phyloP scores from a whole-genome alignment of 805 yeast species.

The Kockiozyma suomiensis region DNA sequence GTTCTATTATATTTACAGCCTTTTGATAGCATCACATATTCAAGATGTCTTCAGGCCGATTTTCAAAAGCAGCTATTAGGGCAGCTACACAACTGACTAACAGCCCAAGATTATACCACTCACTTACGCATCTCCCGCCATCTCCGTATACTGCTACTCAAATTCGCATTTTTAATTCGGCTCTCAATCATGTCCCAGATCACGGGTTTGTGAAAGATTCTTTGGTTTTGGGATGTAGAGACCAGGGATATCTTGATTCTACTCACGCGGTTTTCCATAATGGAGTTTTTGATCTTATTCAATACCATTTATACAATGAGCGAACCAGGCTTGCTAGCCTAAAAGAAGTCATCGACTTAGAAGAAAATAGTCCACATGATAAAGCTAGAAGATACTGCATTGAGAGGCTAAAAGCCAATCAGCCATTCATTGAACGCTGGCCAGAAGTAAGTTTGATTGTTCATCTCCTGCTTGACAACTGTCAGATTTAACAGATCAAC shows the following conservation, averaged over 20 bases:
- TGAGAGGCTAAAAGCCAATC: slow-evolving; percentile 56
- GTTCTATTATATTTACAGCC: too few relatives aligned
- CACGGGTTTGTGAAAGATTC: slow-evolving; percentile 56
- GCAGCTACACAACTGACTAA: neutral
- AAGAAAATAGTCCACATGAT: slow-evolving; percentile 49
- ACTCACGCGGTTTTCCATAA: slow-evolving; percentile 48
- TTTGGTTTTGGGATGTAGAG: slow-evolving; percentile 53
- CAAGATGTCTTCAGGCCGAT: neutral
- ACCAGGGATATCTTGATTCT: slow-evolving; percentile 55
- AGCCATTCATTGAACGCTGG: slow-evolving; percentile 47
- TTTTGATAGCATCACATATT: too few relatives aligned
- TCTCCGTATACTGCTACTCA: slow-evolving; percentile 41
- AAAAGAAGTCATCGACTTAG: slow-evolving; percentile 27
- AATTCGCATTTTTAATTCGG: slow-evolving; percentile 46
- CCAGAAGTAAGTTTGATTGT: slow-evolving; percentile 45
- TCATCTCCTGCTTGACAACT: neutral
- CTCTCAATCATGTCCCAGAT: slow-evolving; percentile 50
- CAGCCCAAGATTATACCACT: slow-evolving; percentile 37
- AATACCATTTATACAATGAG: slow-evolving; percentile 54
- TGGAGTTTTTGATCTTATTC: slow-evolving; percentile 57
- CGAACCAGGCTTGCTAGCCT: slow-evolving; percentile 41
- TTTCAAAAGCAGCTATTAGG: neutral
- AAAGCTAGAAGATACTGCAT: slow-evolving; percentile 47
- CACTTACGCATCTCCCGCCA: slow-evolving; percentile 39
- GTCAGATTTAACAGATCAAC: neutral